Evolutionary conservation across 2,329 filamentous ascomycete genomes (phyloP).

Genomic region (Aspergillus neoniger): DNA sequence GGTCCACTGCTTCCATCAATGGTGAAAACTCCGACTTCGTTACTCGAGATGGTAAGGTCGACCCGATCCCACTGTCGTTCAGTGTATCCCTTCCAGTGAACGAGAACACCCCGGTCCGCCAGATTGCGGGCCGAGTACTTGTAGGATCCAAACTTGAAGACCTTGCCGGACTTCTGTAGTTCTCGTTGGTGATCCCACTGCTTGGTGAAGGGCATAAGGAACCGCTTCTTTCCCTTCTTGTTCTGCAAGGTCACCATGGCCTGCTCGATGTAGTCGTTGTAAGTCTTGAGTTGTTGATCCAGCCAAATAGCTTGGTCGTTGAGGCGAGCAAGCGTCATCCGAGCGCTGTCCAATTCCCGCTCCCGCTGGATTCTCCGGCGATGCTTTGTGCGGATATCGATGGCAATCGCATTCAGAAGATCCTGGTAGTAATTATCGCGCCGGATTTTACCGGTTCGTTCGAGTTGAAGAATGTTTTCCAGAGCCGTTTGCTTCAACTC

Average conservation of each 20-base stretch:
- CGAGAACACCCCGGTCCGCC: constrained; percentile 88
- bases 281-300: constrained; percentile 92
- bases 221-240: constrained; percentile 93
- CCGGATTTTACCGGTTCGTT: constrained; percentile 83
- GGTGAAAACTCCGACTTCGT: constrained; percentile 90
- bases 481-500: constrained; percentile 91
- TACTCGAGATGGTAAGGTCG: constrained; percentile 90
- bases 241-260: constrained; percentile 96
- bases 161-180: constrained; percentile 84
- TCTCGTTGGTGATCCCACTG: constrained; percentile 99
- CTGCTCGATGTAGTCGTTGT: constrained; percentile 99
- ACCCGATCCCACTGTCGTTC: constrained; percentile 87
- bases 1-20: constrained; percentile 87
- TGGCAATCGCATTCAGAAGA: constrained; percentile 92
- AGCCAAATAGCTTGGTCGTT: constrained; percentile 77
- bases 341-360: constrained; percentile 73
- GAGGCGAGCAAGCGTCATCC: constrained; percentile 50
- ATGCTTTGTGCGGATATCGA: constrained; percentile 97
- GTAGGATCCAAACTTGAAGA: constrained; percentile 96
- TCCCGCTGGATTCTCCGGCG: constrained; percentile 87
- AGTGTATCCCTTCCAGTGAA: constrained; percentile 82
- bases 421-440: constrained; percentile 92
- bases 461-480: constrained; percentile 88
- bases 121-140: constrained; percentile 92
- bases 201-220: constrained; percentile 94